Evolutionary conservation across 129 eudicot species (phyloP).

Genomic region (Arctium lappa): DNA sequence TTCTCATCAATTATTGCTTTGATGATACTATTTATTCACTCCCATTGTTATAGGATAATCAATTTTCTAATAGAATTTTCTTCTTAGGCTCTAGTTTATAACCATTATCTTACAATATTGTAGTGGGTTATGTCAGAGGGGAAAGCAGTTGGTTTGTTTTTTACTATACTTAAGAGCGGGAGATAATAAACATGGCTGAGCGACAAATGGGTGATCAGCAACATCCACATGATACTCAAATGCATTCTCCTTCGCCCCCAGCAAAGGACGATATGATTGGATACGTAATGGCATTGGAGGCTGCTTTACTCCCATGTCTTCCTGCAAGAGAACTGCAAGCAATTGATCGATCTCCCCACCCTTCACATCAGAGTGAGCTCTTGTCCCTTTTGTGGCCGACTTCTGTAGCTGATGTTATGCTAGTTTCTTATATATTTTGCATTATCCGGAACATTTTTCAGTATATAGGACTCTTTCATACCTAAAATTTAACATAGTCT

Average conservation of each 20-base stretch:
- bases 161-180: background rate
- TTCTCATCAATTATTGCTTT: too few species aligned
- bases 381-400: background rate
- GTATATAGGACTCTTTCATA: too few species aligned
- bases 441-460: too few species aligned
- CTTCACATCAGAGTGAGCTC: conserved; percentile 80
- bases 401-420: background rate
- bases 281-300: conserved; percentile 78
- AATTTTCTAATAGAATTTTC: too few species aligned
- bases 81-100: background rate
- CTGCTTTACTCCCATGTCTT: conserved; percentile 91
- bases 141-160: background rate
- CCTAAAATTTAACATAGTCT: background rate
- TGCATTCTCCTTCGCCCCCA: conserved; percentile 37
- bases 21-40: too few species aligned
- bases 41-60: too few species aligned
- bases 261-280: conserved; percentile 69
- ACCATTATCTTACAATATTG: background rate
- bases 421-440: background rate
- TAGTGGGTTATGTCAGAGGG: background rate
- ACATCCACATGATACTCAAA: conserved; percentile 39
- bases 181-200: conserved; percentile 45
- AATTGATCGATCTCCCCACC: conserved; percentile 90
- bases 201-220: conserved; percentile 37
- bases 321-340: conserved; percentile 99